These are phyloP conservation scores for Nemania sp. DNA, from an alignment of 2,329 filamentous ascomycete species.

Conservation along the genomic window DNA sequence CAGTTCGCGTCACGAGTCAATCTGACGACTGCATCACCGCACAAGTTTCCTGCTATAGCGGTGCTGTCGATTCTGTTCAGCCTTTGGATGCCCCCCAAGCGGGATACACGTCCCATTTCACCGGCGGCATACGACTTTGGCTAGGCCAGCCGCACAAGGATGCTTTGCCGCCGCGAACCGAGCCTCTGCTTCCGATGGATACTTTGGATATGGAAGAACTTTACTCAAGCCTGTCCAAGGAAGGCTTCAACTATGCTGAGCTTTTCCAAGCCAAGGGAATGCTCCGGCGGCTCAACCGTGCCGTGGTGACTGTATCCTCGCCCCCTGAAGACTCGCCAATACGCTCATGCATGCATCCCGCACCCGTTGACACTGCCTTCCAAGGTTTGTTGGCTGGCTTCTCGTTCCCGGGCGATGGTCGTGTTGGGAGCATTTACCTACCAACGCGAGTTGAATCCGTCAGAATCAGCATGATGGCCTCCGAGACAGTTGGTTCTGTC, in stretches of 20 bases:
- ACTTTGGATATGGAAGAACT: neutral
- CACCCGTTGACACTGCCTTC: neutral
- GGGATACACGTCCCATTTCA: neutral
- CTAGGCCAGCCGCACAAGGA: neutral
- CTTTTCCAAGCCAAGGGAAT: neutral
- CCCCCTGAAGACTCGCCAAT: neutral
- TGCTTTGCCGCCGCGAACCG: neutral
- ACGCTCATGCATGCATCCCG: neutral
- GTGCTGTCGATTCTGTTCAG: neutral
- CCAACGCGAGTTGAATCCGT: neutral
- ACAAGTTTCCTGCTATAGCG: neutral
- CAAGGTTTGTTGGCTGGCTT: slow-evolving; percentile 3
- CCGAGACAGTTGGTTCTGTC: neutral
- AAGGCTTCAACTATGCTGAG: neutral
- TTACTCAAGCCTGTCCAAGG: neutral
- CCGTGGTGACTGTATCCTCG: neutral
- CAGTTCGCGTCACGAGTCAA: neutral
- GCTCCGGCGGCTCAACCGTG: neutral
- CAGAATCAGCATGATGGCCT: neutral
- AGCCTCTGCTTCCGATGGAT: neutral
- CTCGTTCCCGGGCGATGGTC: slow-evolving; percentile 4
- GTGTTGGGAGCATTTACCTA: neutral
- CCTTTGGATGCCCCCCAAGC: neutral
- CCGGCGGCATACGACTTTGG: neutral
- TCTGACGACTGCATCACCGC: neutral